Conservation (phyloP, 805 yeast genomes). For the Peterozyma xylosa region DNA sequence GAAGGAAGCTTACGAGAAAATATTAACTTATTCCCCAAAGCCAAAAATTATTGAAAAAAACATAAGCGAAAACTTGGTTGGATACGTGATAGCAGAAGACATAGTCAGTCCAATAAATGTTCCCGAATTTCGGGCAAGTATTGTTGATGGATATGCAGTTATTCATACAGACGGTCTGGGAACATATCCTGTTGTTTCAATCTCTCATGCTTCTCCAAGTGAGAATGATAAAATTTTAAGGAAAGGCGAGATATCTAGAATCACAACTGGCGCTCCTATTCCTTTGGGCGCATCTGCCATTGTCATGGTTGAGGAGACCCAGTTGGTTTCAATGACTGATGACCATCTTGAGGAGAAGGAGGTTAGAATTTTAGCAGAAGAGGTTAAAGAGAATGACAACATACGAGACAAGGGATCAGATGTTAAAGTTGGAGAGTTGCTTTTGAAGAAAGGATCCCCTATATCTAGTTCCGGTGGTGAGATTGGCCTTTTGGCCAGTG, state of each 20-base stretch:
- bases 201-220: conserved; percentile 33
- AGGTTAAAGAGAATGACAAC: conserved; percentile 34
- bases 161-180: conserved; percentile 37
- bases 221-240: conserved; percentile 10
- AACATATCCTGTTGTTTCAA: conserved; percentile 27
- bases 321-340: conserved; percentile 22
- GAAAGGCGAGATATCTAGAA: conserved; percentile 32
- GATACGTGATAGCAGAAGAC: conserved; percentile 35
- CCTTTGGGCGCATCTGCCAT: conserved; percentile 49
- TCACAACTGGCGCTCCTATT: conserved; percentile 52
- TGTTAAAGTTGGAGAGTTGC: conserved; percentile 27
- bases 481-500: conserved; percentile 38
- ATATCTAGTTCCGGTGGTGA: conserved; percentile 41
- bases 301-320: conserved; percentile 47
- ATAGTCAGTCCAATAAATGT: conserved; percentile 29
- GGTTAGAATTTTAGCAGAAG: conserved; percentile 30
- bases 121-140: conserved; percentile 45
- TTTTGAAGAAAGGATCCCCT: conserved; percentile 26
- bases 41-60: conserved; percentile 17
- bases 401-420: conserved; percentile 43
- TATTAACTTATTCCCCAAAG: conserved; percentile 24
- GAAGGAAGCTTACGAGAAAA: conserved; percentile 27
- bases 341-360: conserved; percentile 34
- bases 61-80: conserved; percentile 24
- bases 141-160: conserved; percentile 52